Evolutionary conservation across 2,329 filamentous ascomycete genomes (phyloP), one percentile per base, ranked within the genome.

Genomic region (Calonectria montana): DNA sequence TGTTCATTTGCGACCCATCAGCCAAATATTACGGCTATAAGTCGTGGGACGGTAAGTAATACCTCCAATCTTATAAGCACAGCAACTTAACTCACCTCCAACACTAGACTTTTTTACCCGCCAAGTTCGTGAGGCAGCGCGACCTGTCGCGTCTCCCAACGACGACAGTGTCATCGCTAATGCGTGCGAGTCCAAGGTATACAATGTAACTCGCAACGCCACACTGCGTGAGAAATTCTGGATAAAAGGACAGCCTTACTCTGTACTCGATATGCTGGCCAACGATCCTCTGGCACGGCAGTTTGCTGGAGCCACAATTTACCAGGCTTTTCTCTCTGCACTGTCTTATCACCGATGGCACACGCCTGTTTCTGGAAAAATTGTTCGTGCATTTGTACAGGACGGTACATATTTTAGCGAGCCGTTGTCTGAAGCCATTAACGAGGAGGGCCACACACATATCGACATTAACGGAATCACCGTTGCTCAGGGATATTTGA

Each of bases 321-420:
- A 94, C 80, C 92, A 94, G 78, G 92, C 92, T 0, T 94, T 93
- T 78, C 83, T 94, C 4, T 91, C 88, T 8, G 89, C 91, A 0
- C 82, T 93, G 62, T 91, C 89, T 48, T 94, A 94, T 80, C 93
- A 94, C 81, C 88, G 92, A 31, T 94, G 93, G 93, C 92, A 94
- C 81, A 81, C 89, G 0, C 93, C 93, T n/a, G 88, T 94, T 0
- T 88, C 85, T 3, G 93, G 93, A 0, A 91, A 81, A 8, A 82
- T 94, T 18, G 84, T 85, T 53, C 89, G 90, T 67, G 88, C 88
- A 0, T 91, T 88, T 69, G 85, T 92, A 0, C 80, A 89, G 8
- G 87, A 91, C 25, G 93, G 93, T 2, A 93, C 92, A 0, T 94
- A 94, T 81, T 94, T 91, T 76, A 90, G 90, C n/a, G 91, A 93